Percentiles rank a stretch among this genome's conserved stretches.
These are phyloP conservation scores for Kondoa malvinella DNA, from an alignment of 768 basidiomycete species.

Conservation along the genomic window DNA sequence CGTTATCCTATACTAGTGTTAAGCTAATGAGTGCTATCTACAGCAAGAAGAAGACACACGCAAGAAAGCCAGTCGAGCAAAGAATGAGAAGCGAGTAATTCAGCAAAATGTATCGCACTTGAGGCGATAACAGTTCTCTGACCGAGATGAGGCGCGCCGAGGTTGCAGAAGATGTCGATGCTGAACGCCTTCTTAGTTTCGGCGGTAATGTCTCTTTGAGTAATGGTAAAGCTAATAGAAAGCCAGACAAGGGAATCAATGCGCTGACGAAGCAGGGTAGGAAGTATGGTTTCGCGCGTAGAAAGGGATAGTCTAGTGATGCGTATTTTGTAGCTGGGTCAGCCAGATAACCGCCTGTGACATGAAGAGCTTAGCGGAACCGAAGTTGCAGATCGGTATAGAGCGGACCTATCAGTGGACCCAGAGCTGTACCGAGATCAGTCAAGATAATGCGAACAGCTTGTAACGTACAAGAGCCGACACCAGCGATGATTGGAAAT, in stretches of 20 bases:
- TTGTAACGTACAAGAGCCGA: slow-evolving; percentile 11
- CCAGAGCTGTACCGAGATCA: too few relatives aligned
- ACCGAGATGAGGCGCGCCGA: background rate
- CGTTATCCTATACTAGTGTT: too few relatives aligned
- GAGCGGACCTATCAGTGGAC: too few relatives aligned
- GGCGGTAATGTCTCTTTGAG: background rate
- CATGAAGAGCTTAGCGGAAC: background rate
- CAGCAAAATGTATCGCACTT: background rate
- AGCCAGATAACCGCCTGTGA: background rate
- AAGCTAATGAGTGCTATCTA: too few relatives aligned
- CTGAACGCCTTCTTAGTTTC: background rate
- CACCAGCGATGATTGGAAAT: slow-evolving; percentile 13
- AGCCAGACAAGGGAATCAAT: background rate
- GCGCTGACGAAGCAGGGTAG: background rate
- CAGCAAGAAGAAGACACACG: too few relatives aligned
- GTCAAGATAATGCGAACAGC: background rate
- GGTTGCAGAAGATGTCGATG: background rate
- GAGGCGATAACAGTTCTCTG: background rate
- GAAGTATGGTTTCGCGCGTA: background rate
- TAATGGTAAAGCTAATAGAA: background rate
- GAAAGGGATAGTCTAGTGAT: background rate
- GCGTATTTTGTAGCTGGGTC: background rate
- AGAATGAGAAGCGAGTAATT: background rate
- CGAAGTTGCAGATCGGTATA: too few relatives aligned
- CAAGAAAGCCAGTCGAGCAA: background rate